Evolutionary conservation across 2,329 filamentous ascomycete species (phyloP).

Genomic region (Phaeoacremonium minimum): DNA sequence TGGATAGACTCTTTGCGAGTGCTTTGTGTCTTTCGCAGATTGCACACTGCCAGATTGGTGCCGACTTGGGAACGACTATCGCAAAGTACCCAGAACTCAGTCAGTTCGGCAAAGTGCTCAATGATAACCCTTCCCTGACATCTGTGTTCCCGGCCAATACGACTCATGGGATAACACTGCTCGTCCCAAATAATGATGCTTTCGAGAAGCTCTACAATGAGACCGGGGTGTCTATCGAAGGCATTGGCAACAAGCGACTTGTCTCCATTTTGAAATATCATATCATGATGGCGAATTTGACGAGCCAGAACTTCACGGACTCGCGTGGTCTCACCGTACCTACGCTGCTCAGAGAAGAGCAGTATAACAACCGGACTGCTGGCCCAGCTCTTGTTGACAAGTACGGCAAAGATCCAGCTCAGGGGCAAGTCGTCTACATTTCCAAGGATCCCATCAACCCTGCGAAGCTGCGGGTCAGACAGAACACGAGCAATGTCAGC

Average conservation of each 20-base stretch:
- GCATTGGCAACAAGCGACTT: constrained; percentile 1
- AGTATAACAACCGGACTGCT: constrained; percentile 13
- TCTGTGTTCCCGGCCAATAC: not conserved
- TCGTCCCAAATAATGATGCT: constrained; percentile 9
- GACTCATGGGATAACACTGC: constrained; percentile 6
- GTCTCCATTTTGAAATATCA: constrained; percentile 9
- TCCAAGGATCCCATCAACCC: constrained; percentile 6
- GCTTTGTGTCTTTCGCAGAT: too few species aligned
- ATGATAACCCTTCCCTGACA: not conserved
- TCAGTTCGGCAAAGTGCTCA: not conserved
- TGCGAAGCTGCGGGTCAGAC: constrained; percentile 9
- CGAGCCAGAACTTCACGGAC: constrained; percentile 9
- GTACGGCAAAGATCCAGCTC: constrained; percentile 10
- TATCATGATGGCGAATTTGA: constrained; percentile 11
- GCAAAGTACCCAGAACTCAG: not conserved
- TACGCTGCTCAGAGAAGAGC: constrained; percentile 11
- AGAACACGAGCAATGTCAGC: constrained; percentile 3
- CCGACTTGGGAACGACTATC: not conserved
- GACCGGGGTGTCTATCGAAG: not conserved
- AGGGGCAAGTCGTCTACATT: constrained; percentile 13
- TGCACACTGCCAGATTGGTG: not conserved
- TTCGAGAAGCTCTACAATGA: constrained; percentile 3
- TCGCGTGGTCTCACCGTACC: constrained; percentile 12
- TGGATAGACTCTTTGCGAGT: too few species aligned
- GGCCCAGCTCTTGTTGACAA: constrained; percentile 6